Evolutionary conservation across 192 early-diverging fungal genomes (phyloP).

Genomic region (Coemansia sp.): DNA sequence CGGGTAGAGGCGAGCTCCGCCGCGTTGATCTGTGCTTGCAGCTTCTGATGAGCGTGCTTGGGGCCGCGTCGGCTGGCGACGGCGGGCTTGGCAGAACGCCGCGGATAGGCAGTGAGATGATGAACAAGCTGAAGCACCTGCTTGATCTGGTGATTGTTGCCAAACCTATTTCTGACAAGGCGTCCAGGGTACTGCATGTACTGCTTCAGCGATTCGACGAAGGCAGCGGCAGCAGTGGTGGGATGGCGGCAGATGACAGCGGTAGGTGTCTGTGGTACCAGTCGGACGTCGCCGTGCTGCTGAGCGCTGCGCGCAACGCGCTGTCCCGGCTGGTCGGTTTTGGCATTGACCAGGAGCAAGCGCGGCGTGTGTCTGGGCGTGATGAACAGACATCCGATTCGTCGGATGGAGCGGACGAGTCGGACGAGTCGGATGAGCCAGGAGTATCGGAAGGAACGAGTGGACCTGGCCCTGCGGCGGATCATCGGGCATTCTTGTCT

Average conservation of each 20-base stretch:
- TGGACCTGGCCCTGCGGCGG: no score
- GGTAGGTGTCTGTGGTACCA: constrained; percentile 30
- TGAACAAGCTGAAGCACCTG: constrained; percentile 23
- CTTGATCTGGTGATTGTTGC: constrained; percentile 41
- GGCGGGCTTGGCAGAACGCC: background rate
- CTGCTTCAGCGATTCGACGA: constrained; percentile 44
- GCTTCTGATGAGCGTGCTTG: constrained; percentile 30
- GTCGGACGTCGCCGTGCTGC: constrained; percentile 18
- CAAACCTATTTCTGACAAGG: constrained; percentile 31
- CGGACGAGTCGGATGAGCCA: no score
- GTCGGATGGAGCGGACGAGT: background rate
- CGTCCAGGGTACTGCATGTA: constrained; percentile 30
- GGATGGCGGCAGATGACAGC: background rate
- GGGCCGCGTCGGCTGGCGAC: constrained; percentile 7
- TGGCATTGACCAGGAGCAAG: background rate
- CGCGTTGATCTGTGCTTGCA: constrained; percentile 22
- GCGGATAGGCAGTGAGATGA: constrained; percentile 24
- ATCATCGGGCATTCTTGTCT: no score
- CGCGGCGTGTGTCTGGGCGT: background rate
- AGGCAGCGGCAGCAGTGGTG: background rate
- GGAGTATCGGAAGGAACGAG: no score
- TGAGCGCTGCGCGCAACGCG: constrained; percentile 17
- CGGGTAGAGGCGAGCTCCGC: constrained; percentile 24
- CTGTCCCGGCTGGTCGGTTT: constrained; percentile 21
- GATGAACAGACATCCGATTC: background rate